Conservation (phyloP, 371 early-diverging fungal genomes). For the Syncephalastrum racemosum region DNA sequence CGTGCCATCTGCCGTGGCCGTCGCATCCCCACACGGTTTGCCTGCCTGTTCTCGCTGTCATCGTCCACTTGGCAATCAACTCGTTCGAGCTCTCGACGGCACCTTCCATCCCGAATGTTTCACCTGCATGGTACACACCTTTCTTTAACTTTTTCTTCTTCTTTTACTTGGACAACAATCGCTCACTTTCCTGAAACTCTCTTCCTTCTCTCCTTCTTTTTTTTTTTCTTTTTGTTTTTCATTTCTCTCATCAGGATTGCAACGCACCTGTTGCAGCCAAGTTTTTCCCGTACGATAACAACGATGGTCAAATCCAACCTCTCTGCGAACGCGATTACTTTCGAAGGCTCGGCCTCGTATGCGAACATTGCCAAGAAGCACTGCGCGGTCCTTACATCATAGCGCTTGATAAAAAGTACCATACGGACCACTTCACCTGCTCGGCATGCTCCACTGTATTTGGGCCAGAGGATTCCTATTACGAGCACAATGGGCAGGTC, state of each 20-base stretch:
- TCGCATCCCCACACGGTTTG: constrained; percentile 1
- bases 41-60: constrained; percentile 30
- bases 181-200: background rate
- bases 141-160: background rate
- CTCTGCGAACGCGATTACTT: constrained; percentile 90
- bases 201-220: background rate
- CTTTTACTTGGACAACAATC: background rate
- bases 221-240: too few species aligned
- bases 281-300: constrained; percentile 78
- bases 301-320: constrained; percentile 57
- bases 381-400: constrained; percentile 91
- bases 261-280: constrained; percentile 82
- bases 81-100: constrained; percentile 86
- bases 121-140: constrained; percentile 76
- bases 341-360: constrained; percentile 79
- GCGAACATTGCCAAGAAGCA: constrained; percentile 88
- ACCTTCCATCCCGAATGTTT: constrained; percentile 94
- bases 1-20: background rate
- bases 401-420: constrained; percentile 90
- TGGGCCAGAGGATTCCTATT: constrained; percentile 94
- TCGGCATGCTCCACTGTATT: constrained; percentile 92
- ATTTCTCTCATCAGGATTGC: constrained; percentile 67
- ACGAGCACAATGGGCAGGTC: constrained; percentile 88
- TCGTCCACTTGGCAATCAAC: constrained; percentile 64
- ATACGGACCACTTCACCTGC: constrained; percentile 96